Base-by-base conservation (phyloP, 331 rosid species). In the Quercus phellos region DNA sequence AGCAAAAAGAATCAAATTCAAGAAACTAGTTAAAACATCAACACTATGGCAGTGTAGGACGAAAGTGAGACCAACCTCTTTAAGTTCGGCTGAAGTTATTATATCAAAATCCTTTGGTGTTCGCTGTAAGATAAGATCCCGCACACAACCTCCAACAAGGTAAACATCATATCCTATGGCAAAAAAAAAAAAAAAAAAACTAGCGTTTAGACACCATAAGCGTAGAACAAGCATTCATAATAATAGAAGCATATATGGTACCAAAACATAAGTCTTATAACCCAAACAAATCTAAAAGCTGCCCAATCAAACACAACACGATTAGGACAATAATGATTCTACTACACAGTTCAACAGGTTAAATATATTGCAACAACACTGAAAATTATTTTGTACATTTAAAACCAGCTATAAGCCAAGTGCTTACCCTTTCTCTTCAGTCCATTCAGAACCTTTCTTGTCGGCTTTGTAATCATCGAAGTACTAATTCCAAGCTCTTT, bases 111-210 rank as follows among this genome's bases (percentile, higher is more conserved):
- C 98, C 86, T 90, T 94, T 11, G 97, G 97, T n/a, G 83, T 88
- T 55, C 91, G 86, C 72, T 82, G 88, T 68, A 94, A 88, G 12
- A 94, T 84, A 73, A 94, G 89, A 85, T 94, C 97, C 76, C 97
- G 90, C 3, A 92, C 94, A 82, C 96, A 90, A 51, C 97, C 98
- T 75, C 98, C 98, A 27, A 92, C 97, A 56, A 94, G 97, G 79
- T 94, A 94, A 34, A 88, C 97, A 42, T 89, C 90, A 85, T 89
- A 90, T 42, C 97, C 98, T 94, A 75, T 75, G 79, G 55, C 27
- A 66, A 6, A 71, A 77, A 67, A 74, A 35, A 81, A 35, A 42
- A 35, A 81, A 35, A 42, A 46, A 30, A 66, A 73, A 30, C n/a
- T 55, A 18, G 50, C 5, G 14, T 66, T 19, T 14, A 63, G 35